Evolutionary conservation across 2,329 filamentous ascomycete genomes (phyloP).

Genomic region (Basipetospora chlamydospora): DNA sequence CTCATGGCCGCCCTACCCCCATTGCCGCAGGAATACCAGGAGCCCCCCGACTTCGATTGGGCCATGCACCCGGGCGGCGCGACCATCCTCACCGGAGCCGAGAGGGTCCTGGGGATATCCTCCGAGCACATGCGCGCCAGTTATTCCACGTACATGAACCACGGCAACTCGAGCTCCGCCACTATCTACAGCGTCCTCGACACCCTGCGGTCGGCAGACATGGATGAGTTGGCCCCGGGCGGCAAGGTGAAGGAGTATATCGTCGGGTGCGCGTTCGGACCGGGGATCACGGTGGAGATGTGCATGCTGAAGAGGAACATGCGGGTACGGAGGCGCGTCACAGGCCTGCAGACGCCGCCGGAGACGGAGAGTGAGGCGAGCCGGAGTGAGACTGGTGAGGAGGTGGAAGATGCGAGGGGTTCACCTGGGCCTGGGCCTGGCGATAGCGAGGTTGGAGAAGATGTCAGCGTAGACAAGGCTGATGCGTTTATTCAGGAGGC

Average conservation of each 20-base stretch:
- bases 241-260: constrained; percentile 40
- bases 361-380: constrained; percentile 37
- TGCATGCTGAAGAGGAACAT: constrained; percentile 40
- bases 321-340: constrained; percentile 12
- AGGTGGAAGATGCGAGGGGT: constrained; percentile 9
- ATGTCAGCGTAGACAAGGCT: not conserved
- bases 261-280: constrained; percentile 55
- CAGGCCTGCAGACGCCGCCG: constrained; percentile 34
- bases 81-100: constrained; percentile 49
- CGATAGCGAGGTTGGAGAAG: constrained; percentile 11
- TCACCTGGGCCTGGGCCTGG: too few species aligned
- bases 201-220: constrained; percentile 41
- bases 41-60: constrained; percentile 52
- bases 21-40: constrained; percentile 28
- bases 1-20: constrained; percentile 25
- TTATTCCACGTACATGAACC: constrained; percentile 52
- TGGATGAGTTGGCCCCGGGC: constrained; percentile 39
- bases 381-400: constrained; percentile 14
- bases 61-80: constrained; percentile 57
- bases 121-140: constrained; percentile 55
- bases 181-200: constrained; percentile 56
- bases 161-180: constrained; percentile 55
- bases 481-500: constrained; percentile 11
- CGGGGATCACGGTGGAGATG: constrained; percentile 55
- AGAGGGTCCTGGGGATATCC: constrained; percentile 40